Base-by-base conservation (phyloP, 2,329 filamentous ascomycete species). In the Aspergillus arachidicola region DNA sequence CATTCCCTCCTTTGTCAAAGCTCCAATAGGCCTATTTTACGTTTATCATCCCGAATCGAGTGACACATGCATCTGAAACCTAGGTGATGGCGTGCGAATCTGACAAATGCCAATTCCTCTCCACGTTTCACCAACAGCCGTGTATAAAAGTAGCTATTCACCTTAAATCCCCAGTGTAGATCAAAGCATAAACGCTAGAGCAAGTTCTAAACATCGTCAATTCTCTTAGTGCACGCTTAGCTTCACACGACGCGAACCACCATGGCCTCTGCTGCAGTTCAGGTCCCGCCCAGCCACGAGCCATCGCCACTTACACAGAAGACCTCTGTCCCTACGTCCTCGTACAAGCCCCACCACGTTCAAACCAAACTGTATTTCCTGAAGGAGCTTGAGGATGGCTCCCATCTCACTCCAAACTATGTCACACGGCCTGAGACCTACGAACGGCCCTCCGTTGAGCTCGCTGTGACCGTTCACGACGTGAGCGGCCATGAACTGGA, bases 281-380 rank as follows among this genome's bases (percentile, higher is more conserved):
- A 75, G 46, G 55, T 67, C 14, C 64, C 68, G 4, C 57, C 60
- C 10, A 57, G 55, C 30, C 64, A 64, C 10, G 56, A 60, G 9
- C 36, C 67, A 21, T 50, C 60, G 21, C 57, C 62, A 32, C 60
- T 60, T 11, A 59, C 59, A 19, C 62, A 71, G 23, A 66, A 64
- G 14, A 59, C 69, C 12, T 4, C 50, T 12, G 3, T 59, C 10
- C 54, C 68, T 1, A 64, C 64, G 3, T 36, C 69, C n/a, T 45
- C 62, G 5, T 69, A 74, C 6, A 69, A 68, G 7, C 73, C 71
- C 6, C 73, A 73, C 50, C 71, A 76, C 61, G 78, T 82, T 61
- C 76, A 78, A 59, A 79, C 81, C 26, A 79, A 74, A 4, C 75
- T 84, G 54, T 82, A 83, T 64, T 84, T 83, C 71, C 78, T 80